phyloP scores from a whole-genome alignment of 2,329 filamentous ascomycete genomes.

The Cytospora piceicola region DNA sequence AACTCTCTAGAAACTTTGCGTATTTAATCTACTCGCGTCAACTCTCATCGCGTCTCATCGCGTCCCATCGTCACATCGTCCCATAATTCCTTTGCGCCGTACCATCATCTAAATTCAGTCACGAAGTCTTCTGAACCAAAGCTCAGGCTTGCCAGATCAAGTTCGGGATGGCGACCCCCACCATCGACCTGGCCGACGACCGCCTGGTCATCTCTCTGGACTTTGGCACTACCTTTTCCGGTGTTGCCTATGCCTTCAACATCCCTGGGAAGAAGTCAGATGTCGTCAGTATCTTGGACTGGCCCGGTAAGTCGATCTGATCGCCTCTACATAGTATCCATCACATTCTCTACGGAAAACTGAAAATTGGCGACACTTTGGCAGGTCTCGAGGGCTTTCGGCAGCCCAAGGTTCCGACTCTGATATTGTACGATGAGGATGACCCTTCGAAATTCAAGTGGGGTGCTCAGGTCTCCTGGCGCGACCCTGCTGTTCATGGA shows the following conservation, averaged over 20 bases:
- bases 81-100: background rate
- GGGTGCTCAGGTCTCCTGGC: slow-evolving; percentile 19
- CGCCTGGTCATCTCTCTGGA: slow-evolving; percentile 31
- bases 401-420: slow-evolving; percentile 13
- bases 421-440: slow-evolving; percentile 6
- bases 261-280: slow-evolving; percentile 7
- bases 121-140: background rate
- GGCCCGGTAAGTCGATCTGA: slow-evolving; percentile 15
- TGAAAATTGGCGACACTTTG: background rate
- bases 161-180: background rate
- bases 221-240: slow-evolving; percentile 33
- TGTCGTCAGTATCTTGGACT: background rate
- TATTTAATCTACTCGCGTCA: no score
- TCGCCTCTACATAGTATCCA: background rate
- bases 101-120: background rate
- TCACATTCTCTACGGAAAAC: background rate
- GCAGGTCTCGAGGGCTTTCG: slow-evolving; percentile 16
- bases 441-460: slow-evolving; percentile 20
- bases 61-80: no score
- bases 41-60: no score
- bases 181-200: background rate
- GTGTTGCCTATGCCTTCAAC: slow-evolving; percentile 35
- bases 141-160: background rate
- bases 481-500: slow-evolving; percentile 8
- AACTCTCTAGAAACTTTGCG: no score